Evolutionary conservation across 2,329 filamentous ascomycete genomes (phyloP).

Genomic region (Cytospora piceae): DNA sequence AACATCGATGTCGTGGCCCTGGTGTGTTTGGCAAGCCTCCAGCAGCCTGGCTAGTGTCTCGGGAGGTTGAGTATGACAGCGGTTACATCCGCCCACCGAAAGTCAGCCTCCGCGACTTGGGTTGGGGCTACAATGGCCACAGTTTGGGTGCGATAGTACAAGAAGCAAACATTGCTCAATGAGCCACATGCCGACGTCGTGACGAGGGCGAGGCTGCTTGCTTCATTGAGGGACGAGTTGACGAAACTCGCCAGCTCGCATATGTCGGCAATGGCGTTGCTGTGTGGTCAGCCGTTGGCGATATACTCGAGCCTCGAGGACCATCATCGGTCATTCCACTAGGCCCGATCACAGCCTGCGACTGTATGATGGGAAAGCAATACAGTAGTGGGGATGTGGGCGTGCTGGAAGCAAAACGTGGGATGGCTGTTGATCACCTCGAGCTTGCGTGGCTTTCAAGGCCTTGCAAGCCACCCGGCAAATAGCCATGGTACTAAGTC

Average conservation of each 20-base stretch:
- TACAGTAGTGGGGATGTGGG: too few relatives aligned
- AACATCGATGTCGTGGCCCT: conserved; percentile 5
- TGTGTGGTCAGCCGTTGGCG: background rate
- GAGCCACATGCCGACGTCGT: background rate
- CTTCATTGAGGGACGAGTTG: background rate
- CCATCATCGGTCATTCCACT: background rate
- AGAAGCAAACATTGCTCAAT: background rate
- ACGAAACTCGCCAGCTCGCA: background rate
- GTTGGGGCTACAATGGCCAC: background rate
- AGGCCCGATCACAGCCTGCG: too few relatives aligned
- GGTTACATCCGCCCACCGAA: conserved; percentile 18
- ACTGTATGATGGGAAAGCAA: too few relatives aligned
- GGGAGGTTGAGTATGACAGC: conserved; percentile 15
- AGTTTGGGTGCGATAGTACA: background rate
- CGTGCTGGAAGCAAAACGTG: background rate
- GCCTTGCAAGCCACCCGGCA: too few relatives aligned
- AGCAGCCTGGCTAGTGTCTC: background rate
- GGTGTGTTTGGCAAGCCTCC: background rate
- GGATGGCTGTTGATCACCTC: background rate
- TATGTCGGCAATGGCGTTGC: background rate
- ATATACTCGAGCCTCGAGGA: background rate
- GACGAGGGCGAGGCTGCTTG: background rate
- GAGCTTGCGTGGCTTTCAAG: background rate
- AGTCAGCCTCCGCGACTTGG: background rate
- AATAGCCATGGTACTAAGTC: too few relatives aligned